Evolutionary conservation across 495 filamentous ascomycete species (phyloP), one percentile per base, ranked within the genome.

Genomic region (Tetracladium setigerum): DNA sequence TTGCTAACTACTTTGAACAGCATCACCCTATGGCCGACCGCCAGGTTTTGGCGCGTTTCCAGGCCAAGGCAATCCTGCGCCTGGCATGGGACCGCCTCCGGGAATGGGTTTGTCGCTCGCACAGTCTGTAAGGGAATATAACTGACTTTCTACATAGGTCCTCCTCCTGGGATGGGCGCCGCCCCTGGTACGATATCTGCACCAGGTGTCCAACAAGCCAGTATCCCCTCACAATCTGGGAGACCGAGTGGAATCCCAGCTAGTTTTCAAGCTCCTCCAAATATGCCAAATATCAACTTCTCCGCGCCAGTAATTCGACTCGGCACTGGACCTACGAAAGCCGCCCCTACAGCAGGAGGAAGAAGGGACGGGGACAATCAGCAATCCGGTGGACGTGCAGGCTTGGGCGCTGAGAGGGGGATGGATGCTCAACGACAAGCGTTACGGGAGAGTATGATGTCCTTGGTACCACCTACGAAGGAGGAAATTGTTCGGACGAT

Each of bases 281-380:
- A 92, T 60, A 84, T 96, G 73, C 89, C 92, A 8, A 92, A 95
- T 64, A 95, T 98, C 69, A 96, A 99, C 68, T 95, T 96, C 67
- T 92, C 84, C 62, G 94, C 92, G 15, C 89, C 94, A 41, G 91
- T 97, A 31, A 97, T 99, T 64, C 86, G 92, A 18, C 74, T 99
- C 31, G 91, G 91, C 9, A 74, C 77, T 8, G 78, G 77, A 3
- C 82, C 83, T 5, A 62, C 76, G 18, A 87, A 89, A 59, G 71
- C 83, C 32, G 68, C 60, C 5, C 46, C 52, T 6, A 58, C 59
- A 18, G 63, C 64, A 19, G 64, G 62, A 47, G 63, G 70, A 24
- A 62, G 54, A 56, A 69, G 73, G 38, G 60, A 67, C 18, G 59
- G 54, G 47, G 59, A 67, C 39, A 62, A 63, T 27, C 47, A 44